Percentiles rank a stretch among this genome's conserved stretches.
phyloP scores from a whole-genome alignment of 129 eudicot species.

The Silybum marianum region DNA sequence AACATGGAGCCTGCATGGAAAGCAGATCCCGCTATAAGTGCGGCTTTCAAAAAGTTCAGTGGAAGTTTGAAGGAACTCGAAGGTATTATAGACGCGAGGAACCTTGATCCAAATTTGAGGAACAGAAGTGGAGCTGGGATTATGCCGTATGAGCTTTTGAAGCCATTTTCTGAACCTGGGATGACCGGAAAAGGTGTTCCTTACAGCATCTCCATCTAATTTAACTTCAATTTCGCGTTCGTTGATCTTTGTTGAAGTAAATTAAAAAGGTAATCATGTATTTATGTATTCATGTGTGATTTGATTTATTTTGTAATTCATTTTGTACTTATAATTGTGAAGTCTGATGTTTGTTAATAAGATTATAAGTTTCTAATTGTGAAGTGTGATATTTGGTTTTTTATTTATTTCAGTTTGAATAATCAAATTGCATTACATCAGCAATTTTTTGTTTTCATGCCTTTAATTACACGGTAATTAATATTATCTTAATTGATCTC shows the following conservation, averaged over 20 bases:
- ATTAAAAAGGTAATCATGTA: no score
- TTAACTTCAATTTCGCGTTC: not conserved
- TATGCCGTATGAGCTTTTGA: slow-evolving; percentile 35
- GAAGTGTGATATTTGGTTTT: no score
- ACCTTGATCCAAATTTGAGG: slow-evolving; percentile 26
- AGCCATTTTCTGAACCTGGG: slow-evolving; percentile 44
- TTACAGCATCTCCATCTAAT: slow-evolving; percentile 43
- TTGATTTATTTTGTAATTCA: not conserved
- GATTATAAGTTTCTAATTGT: not conserved
- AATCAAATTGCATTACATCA: no score
- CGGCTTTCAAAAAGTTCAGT: slow-evolving; percentile 12
- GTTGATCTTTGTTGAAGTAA: not conserved
- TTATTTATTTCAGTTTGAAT: no score
- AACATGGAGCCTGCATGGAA: not conserved
- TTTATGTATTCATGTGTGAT: not conserved
- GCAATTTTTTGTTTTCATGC: no score
- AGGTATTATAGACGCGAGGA: slow-evolving; percentile 32
- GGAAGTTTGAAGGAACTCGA: slow-evolving; percentile 25
- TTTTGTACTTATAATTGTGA: not conserved
- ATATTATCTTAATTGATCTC: no score
- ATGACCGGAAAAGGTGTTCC: slow-evolving; percentile 51
- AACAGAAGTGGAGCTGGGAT: slow-evolving; percentile 41
- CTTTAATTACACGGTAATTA: no score
- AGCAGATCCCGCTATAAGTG: not conserved
- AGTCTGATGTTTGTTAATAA: not conserved